Evolutionary conservation across 352 stramenopile species (phyloP).

Genomic region (Globisporangium rhizosaccharum): DNA sequence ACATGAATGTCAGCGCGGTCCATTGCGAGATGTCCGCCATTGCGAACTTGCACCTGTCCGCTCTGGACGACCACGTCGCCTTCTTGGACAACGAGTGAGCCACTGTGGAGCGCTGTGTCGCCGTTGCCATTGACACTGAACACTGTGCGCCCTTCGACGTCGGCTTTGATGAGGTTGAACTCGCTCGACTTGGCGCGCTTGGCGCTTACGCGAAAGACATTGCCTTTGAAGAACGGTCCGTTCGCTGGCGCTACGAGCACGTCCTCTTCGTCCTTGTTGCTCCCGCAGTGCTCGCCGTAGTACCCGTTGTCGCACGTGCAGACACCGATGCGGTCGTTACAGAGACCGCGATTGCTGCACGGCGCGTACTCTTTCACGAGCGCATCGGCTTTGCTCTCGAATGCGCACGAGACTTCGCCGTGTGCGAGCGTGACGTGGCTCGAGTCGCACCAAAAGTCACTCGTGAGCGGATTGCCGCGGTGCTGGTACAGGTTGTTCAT

Average conservation of each 20-base stretch:
- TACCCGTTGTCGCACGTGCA: conserved; percentile 61
- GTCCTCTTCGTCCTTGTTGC: conserved; percentile 59
- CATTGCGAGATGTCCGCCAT: conserved; percentile 35
- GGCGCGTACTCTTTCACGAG: conserved; percentile 48
- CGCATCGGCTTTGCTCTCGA: conserved; percentile 34
- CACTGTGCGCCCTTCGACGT: conserved; percentile 34
- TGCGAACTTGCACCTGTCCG: conserved; percentile 28
- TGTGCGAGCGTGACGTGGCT: conserved; percentile 22
- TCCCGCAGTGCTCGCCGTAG: conserved; percentile 65
- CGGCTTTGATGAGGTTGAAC: conserved; percentile 69
- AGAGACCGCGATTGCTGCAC: conserved; percentile 58
- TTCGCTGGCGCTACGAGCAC: conserved; percentile 38
- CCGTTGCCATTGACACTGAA: conserved; percentile 63
- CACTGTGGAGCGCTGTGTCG: conserved; percentile 34
- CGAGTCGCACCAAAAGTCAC: conserved; percentile 56
- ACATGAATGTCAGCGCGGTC: conserved; percentile 36
- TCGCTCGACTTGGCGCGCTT: conserved; percentile 33
- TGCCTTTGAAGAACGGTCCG: conserved; percentile 66
- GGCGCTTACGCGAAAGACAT: conserved; percentile 51
- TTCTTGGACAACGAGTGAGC: conserved; percentile 33
- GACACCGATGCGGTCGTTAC: conserved; percentile 37
- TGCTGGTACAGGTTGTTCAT: conserved; percentile 80
- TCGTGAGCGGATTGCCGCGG: conserved; percentile 44
- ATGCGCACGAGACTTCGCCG: conserved; percentile 25
- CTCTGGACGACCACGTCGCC: conserved; percentile 51